phyloP scores from a whole-genome alignment of 257 asterid genomes.

The Plantago major region DNA sequence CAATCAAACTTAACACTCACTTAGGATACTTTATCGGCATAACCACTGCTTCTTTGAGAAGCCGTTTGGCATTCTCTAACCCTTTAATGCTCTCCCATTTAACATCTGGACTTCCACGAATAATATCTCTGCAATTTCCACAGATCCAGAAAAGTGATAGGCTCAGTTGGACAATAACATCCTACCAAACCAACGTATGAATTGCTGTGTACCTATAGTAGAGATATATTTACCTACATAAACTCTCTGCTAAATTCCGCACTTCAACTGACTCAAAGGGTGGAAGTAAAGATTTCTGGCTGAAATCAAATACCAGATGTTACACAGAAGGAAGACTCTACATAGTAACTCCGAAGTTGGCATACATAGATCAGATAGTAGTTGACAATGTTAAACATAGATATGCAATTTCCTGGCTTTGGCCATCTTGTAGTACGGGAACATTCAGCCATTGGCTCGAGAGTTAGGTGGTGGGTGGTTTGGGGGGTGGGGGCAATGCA shows the following conservation, averaged over 20 bases:
- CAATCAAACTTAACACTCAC: slow-evolving; percentile 34
- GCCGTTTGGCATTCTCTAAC: slow-evolving; percentile 84
- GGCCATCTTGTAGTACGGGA: no score
- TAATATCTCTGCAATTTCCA: slow-evolving; percentile 67
- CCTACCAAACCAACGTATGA: slow-evolving; percentile 17
- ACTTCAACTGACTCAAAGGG: slow-evolving; percentile 92
- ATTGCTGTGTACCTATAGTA: slow-evolving; percentile 1
- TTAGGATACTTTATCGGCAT: slow-evolving; percentile 99
- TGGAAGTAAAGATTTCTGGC: slow-evolving; percentile 82
- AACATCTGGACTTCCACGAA: slow-evolving; percentile 95
- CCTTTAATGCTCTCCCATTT: slow-evolving; percentile 93
- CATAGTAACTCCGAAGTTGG: no score
- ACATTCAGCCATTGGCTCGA: no score
- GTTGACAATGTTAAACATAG: no score
- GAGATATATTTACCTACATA: slow-evolving; percentile 61
- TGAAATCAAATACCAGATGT: slow-evolving; percentile 35
- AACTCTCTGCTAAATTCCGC: slow-evolving; percentile 86
- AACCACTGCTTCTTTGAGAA: slow-evolving; percentile 96
- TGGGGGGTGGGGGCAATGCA: no score
- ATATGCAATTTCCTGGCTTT: no score
- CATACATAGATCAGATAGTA: no score
- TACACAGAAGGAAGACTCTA: neutral
- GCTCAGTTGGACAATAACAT: slow-evolving; percentile 15
- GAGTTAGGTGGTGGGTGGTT: no score
- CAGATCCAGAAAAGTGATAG: slow-evolving; percentile 10